Percentiles rank a stretch among this genome's conserved stretches.
Conservation (phyloP, 2,329 filamentous ascomycete species). For the Alternaria sp. region DNA sequence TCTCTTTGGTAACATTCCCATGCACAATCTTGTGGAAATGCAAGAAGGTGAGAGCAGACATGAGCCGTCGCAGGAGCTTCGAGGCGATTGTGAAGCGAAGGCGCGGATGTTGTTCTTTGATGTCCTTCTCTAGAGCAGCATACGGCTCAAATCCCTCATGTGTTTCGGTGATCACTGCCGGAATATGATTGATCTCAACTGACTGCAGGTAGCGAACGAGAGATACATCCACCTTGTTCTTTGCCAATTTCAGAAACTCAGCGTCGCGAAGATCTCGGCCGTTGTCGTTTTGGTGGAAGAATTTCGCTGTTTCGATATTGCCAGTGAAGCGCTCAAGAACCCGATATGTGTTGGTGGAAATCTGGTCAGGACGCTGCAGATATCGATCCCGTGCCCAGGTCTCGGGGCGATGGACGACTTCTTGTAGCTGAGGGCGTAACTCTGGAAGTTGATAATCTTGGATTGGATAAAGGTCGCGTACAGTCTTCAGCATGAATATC, state of each 20-base stretch:
- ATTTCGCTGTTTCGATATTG: conserved; percentile 18
- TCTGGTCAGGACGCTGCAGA: conserved; percentile 4
- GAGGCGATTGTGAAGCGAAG: conserved; percentile 22
- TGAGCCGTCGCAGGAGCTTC: conserved; percentile 22
- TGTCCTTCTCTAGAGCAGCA: conserved; percentile 7
- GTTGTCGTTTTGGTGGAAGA: conserved; percentile 6
- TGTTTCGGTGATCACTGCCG: conserved; percentile 23
- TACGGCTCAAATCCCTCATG: conserved; percentile 22
- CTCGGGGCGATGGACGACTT: conserved; percentile 14
- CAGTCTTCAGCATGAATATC: conserved; percentile 23
- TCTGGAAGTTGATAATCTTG: background rate
- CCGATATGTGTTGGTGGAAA: conserved; percentile 15
- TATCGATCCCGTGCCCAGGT: conserved; percentile 16
- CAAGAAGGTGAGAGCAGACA: conserved; percentile 25
- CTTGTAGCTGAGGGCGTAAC: conserved; percentile 4
- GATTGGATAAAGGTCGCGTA: conserved; percentile 5
- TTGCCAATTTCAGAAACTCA: conserved; percentile 23
- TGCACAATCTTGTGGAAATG: conserved; percentile 26
- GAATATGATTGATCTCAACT: conserved; percentile 14
- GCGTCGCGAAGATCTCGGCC: conserved; percentile 11
- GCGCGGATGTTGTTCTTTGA: conserved; percentile 19
- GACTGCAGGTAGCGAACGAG: conserved; percentile 23
- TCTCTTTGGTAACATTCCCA: conserved; percentile 13
- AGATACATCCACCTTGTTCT: conserved; percentile 15
- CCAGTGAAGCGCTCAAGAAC: conserved; percentile 26